Evolutionary conservation across 1,284 basidiomycete genomes (phyloP).

Genomic region (Inonotus obliquus): DNA sequence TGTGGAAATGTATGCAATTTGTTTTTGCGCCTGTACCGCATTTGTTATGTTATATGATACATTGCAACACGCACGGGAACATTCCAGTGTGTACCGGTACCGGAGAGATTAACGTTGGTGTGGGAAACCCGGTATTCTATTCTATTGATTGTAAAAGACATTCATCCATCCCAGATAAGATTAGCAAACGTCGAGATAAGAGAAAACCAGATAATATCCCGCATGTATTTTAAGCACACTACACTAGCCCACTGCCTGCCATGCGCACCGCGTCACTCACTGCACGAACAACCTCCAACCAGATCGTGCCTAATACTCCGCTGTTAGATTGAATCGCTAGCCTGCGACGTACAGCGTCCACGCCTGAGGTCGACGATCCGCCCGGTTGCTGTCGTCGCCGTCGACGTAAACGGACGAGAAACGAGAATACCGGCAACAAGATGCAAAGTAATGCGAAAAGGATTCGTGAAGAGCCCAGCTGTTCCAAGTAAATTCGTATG

Average conservation of each 20-base stretch:
- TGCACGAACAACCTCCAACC: conserved; percentile 51
- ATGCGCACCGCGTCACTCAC: conserved; percentile 66
- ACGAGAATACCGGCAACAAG: conserved; percentile 57
- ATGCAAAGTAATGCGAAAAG: conserved; percentile 50
- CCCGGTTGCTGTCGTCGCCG: conserved; percentile 25
- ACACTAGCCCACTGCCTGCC: conserved; percentile 73
- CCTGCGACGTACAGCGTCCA: conserved; percentile 53
- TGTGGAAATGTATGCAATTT: no score
- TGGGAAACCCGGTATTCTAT: no score
- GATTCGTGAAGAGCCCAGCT: conserved; percentile 42
- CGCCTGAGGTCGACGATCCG: conserved; percentile 24
- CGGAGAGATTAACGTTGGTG: no score
- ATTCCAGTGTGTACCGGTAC: no score
- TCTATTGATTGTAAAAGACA: no score
- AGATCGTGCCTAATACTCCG: conserved; percentile 37
- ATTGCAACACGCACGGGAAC: no score
- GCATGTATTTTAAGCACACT: conserved; percentile 14
- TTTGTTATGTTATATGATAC: no score
- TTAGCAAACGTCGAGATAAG: neutral
- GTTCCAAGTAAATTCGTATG: conserved; percentile 32
- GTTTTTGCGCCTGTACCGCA: no score
- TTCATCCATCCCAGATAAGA: no score
- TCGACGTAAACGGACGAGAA: conserved; percentile 45
- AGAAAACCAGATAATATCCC: neutral
- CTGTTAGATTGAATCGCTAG: conserved; percentile 31